These are phyloP conservation scores for Chlamydomonas eustigma DNA, from an alignment of 139 green algal species.

Conservation along the genomic window DNA sequence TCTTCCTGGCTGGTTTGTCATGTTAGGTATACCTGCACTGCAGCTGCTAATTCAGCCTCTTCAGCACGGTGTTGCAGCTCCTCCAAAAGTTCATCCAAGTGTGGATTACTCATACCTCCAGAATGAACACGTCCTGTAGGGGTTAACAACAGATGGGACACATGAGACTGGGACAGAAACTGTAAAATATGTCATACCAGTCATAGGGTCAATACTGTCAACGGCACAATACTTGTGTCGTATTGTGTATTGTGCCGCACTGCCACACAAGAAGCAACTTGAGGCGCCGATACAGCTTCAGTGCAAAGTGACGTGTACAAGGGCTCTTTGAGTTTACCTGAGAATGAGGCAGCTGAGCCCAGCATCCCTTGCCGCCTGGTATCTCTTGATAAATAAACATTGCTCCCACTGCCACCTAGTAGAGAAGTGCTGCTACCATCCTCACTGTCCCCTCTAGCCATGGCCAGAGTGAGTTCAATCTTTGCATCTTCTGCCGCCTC, in stretches of 20 bases:
- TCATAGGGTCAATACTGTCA: no score
- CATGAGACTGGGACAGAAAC: no score
- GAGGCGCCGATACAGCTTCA: no score
- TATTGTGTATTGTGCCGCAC: no score
- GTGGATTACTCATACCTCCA: no score
- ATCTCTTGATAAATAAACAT: background rate
- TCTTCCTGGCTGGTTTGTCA: no score
- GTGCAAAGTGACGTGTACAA: no score
- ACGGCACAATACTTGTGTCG: no score
- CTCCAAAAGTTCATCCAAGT: background rate
- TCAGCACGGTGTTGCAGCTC: background rate
- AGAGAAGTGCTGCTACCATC: background rate
- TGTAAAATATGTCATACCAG: no score
- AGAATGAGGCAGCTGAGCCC: background rate
- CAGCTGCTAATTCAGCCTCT: background rate
- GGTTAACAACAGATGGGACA: no score
- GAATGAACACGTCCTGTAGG: no score
- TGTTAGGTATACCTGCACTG: background rate
- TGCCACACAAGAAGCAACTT: no score
- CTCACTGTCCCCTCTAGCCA: slow-evolving; percentile 24
- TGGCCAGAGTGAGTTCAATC: slow-evolving; percentile 50
- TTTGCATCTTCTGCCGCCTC: slow-evolving; percentile 43
- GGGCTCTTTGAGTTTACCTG: background rate
- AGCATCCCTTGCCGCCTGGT: background rate
- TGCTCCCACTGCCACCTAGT: background rate